phyloP scores from a whole-genome alignment of 108 stramenopile species.

The Cyclotella sp. region DNA sequence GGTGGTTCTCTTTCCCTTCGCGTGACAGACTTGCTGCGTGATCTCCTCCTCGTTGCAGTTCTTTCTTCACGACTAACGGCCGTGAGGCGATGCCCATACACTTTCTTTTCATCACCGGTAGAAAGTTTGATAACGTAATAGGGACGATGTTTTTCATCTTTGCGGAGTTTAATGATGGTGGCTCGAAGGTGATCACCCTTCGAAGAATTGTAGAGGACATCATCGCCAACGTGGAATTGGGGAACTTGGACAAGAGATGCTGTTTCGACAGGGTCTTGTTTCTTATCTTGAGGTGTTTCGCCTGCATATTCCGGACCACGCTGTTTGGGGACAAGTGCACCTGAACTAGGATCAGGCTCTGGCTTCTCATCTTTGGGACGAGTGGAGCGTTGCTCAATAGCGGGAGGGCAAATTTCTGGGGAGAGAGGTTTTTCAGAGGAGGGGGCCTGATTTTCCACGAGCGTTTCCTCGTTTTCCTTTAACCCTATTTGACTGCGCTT shows the following conservation, averaged over 20 bases:
- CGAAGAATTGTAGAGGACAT: constrained; percentile 49
- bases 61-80: background rate
- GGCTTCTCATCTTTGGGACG: background rate
- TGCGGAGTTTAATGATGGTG: constrained; percentile 35
- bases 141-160: constrained; percentile 49
- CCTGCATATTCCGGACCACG: background rate
- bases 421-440: background rate
- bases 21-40: background rate
- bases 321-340: background rate
- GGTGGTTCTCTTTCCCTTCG: background rate
- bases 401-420: background rate
- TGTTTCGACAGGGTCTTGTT: constrained; percentile 27
- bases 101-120: constrained; percentile 48
- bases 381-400: background rate
- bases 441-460: no score
- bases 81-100: constrained; percentile 51
- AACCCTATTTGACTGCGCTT: background rate
- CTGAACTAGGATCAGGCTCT: background rate
- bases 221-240: constrained; percentile 25
- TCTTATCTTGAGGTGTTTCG: constrained; percentile 1
- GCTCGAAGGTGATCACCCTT: constrained; percentile 39
- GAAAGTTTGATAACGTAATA: constrained; percentile 37
- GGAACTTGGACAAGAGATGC: background rate
- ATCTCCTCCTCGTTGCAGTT: background rate
- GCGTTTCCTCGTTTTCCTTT: no score